Evolutionary conservation across 352 stramenopile species (phyloP).

Genomic region (Peronospora farinosa): DNA sequence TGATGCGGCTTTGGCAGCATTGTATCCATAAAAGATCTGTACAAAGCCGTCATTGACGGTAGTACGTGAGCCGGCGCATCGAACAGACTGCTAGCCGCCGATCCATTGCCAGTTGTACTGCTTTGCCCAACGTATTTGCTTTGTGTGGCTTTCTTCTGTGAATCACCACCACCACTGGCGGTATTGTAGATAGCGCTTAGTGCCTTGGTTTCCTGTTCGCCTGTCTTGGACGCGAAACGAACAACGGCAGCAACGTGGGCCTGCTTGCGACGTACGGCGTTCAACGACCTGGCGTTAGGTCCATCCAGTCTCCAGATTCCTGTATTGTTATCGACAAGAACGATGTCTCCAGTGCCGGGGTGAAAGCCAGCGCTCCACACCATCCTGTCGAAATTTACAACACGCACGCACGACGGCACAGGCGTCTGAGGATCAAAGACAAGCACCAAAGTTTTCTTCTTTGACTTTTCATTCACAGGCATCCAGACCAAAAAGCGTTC

Average conservation of each 20-base stretch:
- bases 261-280: slow-evolving; percentile 35
- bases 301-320: slow-evolving; percentile 59
- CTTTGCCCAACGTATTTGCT: slow-evolving; percentile 16
- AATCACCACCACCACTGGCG: slow-evolving; percentile 12
- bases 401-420: slow-evolving; percentile 43
- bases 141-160: slow-evolving; percentile 21
- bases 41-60: slow-evolving; percentile 76
- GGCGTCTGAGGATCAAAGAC: slow-evolving; percentile 44
- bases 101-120: slow-evolving; percentile 15
- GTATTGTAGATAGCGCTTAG: slow-evolving; percentile 44
- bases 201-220: slow-evolving; percentile 34
- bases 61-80: slow-evolving; percentile 76
- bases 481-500: slow-evolving; percentile 56
- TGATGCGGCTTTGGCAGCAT: slow-evolving; percentile 69
- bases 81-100: slow-evolving; percentile 45
- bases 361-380: slow-evolving; percentile 60
- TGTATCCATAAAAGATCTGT: slow-evolving; percentile 83
- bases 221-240: slow-evolving; percentile 13
- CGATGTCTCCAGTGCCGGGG: slow-evolving; percentile 47
- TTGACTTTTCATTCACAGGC: slow-evolving; percentile 12
- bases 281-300: slow-evolving; percentile 34
- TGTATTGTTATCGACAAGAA: slow-evolving; percentile 47
- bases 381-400: slow-evolving; percentile 27
- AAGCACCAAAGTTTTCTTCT: slow-evolving; percentile 41
- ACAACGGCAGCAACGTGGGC: slow-evolving; percentile 20